Base-by-base conservation (phyloP, 257 asterid species). In the Cinchona pubescens region DNA sequence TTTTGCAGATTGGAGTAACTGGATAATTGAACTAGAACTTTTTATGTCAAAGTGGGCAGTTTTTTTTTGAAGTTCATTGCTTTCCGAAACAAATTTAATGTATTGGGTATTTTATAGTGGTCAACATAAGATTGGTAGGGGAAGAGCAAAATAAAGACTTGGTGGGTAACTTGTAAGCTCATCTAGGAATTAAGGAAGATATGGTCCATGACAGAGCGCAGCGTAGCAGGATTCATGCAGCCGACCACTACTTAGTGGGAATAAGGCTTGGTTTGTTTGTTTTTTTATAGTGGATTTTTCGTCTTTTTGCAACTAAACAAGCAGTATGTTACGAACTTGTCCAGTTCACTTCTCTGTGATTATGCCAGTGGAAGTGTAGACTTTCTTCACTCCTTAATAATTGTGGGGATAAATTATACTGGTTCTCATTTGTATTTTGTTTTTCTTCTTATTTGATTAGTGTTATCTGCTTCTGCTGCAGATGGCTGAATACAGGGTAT, bases 401-500 rank as follows among this genome's bases (percentile, higher is more conserved):
- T 49, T 18, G 58, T 49, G 18, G n/a, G 58, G 58, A 49, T 18
- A 7, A 49, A 16, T 13, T 49, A 18, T 51, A 19, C 40, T 78
- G 18, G 48, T 11, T 58, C 7, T 40, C 23, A 32, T 23, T 71
- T 34, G 1, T 11, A 7, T 12, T 32, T 15, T 23, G 10, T 53
- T 8, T 71, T n/a, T n/a, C n/a, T n/a, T n/a, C n/a, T n/a, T n/a
- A n/a, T n/a, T n/a, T n/a, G n/a, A n/a, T n/a, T n/a, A n/a, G n/a
- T n/a, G n/a, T n/a, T n/a, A n/a, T n/a, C n/a, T n/a, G n/a, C 40
- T 63, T 72, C 37, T 40, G 70, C 82, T 75, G 68, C 86, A 93
- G 98, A 79, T 93, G 94, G 98, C 98, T 73, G 98, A 93, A 81
- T 93, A 93, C 77, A 86, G 98, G 71, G 85, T 93, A 71, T 93